Percentiles rank a stretch among this genome's conserved stretches.
These are phyloP conservation scores for Paraphysoderma sedebokerense DNA, from an alignment of 371 early-diverging fungal species.

Conservation along the genomic window DNA sequence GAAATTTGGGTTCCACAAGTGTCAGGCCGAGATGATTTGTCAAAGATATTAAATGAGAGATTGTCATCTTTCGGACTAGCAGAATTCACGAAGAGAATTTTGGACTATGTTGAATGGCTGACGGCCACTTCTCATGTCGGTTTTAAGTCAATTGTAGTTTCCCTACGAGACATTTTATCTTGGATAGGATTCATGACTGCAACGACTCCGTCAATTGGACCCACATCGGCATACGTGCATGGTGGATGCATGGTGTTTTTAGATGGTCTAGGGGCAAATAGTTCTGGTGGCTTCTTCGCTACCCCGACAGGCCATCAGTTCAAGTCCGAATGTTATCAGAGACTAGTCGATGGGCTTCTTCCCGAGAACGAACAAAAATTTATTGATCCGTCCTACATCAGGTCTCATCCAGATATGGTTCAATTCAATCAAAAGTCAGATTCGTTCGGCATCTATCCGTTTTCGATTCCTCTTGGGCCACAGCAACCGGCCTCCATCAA, in stretches of 20 bases:
- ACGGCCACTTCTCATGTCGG: constrained; percentile 24
- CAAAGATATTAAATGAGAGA: constrained; percentile 50
- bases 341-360: neutral
- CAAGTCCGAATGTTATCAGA: neutral
- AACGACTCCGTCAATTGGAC: constrained; percentile 17
- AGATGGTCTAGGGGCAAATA: constrained; percentile 84
- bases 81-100: constrained; percentile 18
- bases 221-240: constrained; percentile 54
- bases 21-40: constrained; percentile 56
- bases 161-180: constrained; percentile 78
- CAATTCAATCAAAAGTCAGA: too few species aligned
- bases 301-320: too few species aligned
- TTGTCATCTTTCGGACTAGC: constrained; percentile 13
- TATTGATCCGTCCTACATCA: too few species aligned
- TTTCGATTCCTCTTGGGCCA: constrained; percentile 50
- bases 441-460: constrained; percentile 56
- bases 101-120: constrained; percentile 39
- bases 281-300: constrained; percentile 54
- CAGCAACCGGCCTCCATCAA: constrained; percentile 22
- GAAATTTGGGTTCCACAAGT: constrained; percentile 95
- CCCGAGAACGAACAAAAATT: too few species aligned
- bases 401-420: too few species aligned
- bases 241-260: constrained; percentile 87
- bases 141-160: constrained; percentile 44
- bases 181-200: constrained; percentile 76